phyloP scores from a whole-genome alignment of 371 early-diverging fungal species.

The Syncephalastrum monosporum region DNA sequence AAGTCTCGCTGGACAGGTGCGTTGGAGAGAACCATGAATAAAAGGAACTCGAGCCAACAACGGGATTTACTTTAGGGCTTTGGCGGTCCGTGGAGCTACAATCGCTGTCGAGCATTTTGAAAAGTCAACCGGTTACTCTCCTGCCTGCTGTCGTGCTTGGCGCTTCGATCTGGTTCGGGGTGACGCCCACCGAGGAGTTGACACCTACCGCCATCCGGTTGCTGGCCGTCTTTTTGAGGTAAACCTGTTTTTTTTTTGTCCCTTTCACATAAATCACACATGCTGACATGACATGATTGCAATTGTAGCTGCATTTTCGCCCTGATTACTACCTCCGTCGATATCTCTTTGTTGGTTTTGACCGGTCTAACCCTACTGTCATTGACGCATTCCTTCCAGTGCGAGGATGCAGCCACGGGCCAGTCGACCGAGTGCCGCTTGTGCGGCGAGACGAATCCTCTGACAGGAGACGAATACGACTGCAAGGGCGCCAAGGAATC shows the following conservation, averaged over 20 bases:
- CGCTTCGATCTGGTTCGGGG: slow-evolving; percentile 39
- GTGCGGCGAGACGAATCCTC: slow-evolving; percentile 42
- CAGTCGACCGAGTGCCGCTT: slow-evolving; percentile 49
- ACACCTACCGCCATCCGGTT: slow-evolving; percentile 45
- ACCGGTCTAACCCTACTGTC: slow-evolving; percentile 52
- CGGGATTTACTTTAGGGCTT: no score
- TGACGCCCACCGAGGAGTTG: slow-evolving; percentile 32
- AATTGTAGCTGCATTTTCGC: slow-evolving; percentile 57
- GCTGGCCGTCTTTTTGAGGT: slow-evolving; percentile 51
- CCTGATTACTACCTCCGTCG: slow-evolving; percentile 55
- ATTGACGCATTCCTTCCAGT: slow-evolving; percentile 60
- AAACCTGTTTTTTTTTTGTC: neutral
- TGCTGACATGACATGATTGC: slow-evolving; percentile 8
- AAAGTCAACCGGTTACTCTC: slow-evolving; percentile 13
- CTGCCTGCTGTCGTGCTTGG: slow-evolving; percentile 38
- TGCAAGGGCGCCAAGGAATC: slow-evolving; percentile 57
- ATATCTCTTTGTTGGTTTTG: slow-evolving; percentile 56
- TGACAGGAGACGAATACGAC: slow-evolving; percentile 31
- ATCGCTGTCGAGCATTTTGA: neutral
- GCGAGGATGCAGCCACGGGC: slow-evolving; percentile 48
- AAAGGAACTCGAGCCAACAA: no score
- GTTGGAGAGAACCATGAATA: no score
- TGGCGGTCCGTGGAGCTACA: no score
- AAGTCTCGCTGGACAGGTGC: no score
- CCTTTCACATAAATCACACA: neutral